phyloP scores from a whole-genome alignment of 2,329 filamentous ascomycete species.

The Ramichloridium luteum region DNA sequence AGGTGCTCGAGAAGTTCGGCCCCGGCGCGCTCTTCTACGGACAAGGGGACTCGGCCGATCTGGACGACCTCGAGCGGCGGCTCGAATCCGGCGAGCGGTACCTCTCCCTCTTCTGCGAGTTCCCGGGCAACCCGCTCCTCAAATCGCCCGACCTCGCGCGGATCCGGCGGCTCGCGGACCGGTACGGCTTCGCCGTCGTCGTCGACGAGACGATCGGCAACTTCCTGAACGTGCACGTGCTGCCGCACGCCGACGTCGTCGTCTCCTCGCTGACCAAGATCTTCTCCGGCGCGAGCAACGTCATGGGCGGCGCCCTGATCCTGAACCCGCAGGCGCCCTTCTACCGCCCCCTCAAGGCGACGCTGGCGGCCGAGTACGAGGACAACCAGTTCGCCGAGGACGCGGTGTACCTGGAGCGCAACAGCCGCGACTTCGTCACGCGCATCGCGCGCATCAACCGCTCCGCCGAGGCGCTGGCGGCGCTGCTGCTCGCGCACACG shows the following conservation, averaged over 20 bases:
- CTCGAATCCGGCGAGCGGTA: slow-evolving; percentile 62
- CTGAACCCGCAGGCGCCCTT: slow-evolving; percentile 56
- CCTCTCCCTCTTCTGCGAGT: slow-evolving; percentile 83
- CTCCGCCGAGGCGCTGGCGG: slow-evolving; percentile 74
- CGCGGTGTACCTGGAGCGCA: slow-evolving; percentile 85
- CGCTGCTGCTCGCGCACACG: slow-evolving; percentile 44
- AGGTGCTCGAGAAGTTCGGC: slow-evolving; percentile 88
- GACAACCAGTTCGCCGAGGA: slow-evolving; percentile 94
- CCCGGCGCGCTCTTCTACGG: slow-evolving; percentile 84
- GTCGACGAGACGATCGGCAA: slow-evolving; percentile 96
- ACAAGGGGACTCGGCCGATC: slow-evolving; percentile 59
- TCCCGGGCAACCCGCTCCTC: slow-evolving; percentile 83
- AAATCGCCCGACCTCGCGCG: slow-evolving; percentile 70
- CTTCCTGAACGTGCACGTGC: slow-evolving; percentile 87
- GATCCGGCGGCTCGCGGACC: slow-evolving; percentile 68
- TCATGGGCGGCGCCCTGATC: slow-evolving; percentile 74
- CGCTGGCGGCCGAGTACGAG: slow-evolving; percentile 57
- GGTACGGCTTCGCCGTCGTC: slow-evolving; percentile 78
- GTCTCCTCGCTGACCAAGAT: slow-evolving; percentile 94
- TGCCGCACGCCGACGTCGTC: slow-evolving; percentile 79
- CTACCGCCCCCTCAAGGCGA: slow-evolving; percentile 56
- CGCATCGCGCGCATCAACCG: slow-evolving; percentile 74
- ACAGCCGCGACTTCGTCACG: slow-evolving; percentile 79
- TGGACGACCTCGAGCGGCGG: slow-evolving; percentile 69
- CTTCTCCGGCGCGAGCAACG: slow-evolving; percentile 94